Base-by-base conservation (phyloP, 2,329 filamentous ascomycete species). In the Coniochaeta sp. region DNA sequence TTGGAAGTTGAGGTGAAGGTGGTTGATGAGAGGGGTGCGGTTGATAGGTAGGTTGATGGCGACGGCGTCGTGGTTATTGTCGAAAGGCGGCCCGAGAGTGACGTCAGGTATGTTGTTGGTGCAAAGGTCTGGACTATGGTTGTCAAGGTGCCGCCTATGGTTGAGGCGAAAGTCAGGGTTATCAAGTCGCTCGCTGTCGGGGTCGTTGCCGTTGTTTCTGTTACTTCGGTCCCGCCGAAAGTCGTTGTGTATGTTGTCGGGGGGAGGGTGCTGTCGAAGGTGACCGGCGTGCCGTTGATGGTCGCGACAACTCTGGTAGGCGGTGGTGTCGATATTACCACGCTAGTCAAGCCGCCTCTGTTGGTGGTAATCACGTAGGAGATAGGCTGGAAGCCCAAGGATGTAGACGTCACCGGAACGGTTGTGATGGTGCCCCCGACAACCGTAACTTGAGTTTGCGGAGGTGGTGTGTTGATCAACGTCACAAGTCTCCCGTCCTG, bases 101-200 rank as follows among this genome's bases (percentile, higher is more conserved):
- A 66, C 4, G 61, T 60, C 10, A 59, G 48, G 7, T 53, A 52
- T 9, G 61, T 66, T 22, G 50, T 56, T 0, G 60, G 54, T 7
- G 57, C 48, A 1, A 63, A 63, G 1, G 63, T 66, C 0, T 63
- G 62, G 4, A 60, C 61, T 28, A 65, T 54, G 9, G 65, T 66
- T 3, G 59, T 60, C 3, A 61, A n/a, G 2, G 26, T 47, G 26
- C 45, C 45, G 14, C 18, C 20, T 16, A 47, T 47, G 6, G 57
- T 57, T 0, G 60, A 61, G 14, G 60, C 42, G 7, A 66, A 54
- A 0, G 62, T 65, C 3, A 64, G 50, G 1, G 61, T 59, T 20
- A 63, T 55, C 9, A 55, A 57, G 2, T 24, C 53, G 0, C 55
- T 56, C 6, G 53, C 61, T 1, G 60, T 62, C 1, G 65, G 65